Percentiles rank a stretch among this genome's conserved stretches.
These are phyloP conservation scores for Jaminaea rosea DNA, from an alignment of 1,284 basidiomycete species.

Conservation along the genomic window DNA sequence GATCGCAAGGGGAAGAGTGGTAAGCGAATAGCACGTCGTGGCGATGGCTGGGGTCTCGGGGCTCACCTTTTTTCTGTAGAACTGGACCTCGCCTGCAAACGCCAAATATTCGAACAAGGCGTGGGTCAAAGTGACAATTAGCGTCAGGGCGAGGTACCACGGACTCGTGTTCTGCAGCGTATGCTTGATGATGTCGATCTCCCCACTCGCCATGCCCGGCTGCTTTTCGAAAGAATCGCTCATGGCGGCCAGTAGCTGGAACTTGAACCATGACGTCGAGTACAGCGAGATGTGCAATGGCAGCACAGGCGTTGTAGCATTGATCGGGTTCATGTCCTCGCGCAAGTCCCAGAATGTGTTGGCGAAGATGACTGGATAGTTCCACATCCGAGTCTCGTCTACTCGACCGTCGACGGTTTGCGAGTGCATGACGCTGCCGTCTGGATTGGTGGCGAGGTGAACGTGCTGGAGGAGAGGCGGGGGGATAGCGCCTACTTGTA, in stretches of 20 bases:
- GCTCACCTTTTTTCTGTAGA: slow-evolving; percentile 93
- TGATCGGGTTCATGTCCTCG: slow-evolving; percentile 46
- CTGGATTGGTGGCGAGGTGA: slow-evolving; percentile 18
- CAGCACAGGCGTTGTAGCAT: slow-evolving; percentile 48
- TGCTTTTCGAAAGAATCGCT: slow-evolving; percentile 60
- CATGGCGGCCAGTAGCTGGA: slow-evolving; percentile 36
- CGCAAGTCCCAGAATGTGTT: slow-evolving; percentile 74
- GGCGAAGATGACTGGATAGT: slow-evolving; percentile 79
- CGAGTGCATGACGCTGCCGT: slow-evolving; percentile 5
- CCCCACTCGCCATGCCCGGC: slow-evolving; percentile 63
- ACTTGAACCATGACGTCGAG: slow-evolving; percentile 55
- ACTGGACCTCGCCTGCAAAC: slow-evolving; percentile 65
- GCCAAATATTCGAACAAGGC: slow-evolving; percentile 55
- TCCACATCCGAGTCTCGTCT: slow-evolving; percentile 54
- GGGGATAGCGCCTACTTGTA: slow-evolving; percentile 59
- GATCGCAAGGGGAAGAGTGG: too few relatives aligned
- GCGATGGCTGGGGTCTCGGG: too few relatives aligned
- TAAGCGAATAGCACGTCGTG: too few relatives aligned
- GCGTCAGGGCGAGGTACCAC: slow-evolving; percentile 68
- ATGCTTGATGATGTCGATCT: slow-evolving; percentile 47
- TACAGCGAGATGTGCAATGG: slow-evolving; percentile 75
- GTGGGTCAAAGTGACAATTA: slow-evolving; percentile 73
- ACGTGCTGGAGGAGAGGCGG: slow-evolving; percentile 53
- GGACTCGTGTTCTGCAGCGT: slow-evolving; percentile 68
- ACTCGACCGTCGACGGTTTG: not conserved